Base-by-base conservation (phyloP, 1,284 basidiomycete genomes). In the Trichosporon faecale region DNA sequence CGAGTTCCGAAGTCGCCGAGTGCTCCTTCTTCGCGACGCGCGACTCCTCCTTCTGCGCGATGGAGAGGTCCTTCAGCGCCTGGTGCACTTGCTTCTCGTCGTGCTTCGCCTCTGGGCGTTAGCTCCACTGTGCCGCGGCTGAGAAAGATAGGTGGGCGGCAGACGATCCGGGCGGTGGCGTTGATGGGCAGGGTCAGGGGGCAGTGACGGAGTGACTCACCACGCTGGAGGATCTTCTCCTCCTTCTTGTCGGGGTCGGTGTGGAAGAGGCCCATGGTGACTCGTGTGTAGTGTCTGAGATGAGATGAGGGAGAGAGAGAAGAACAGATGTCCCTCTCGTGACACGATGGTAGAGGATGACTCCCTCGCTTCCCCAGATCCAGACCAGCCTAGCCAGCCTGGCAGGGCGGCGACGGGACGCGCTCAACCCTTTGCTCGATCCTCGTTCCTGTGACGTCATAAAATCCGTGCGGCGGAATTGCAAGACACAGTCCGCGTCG, bases 241-340 rank as follows among this genome's bases (percentile, higher is more conserved):
- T 80, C 76, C 73, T 78, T 72, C 70, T 76, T 77, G 66, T 74
- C 74, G 60, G 81, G 76, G 72, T 79, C 77, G 46, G 75, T 77
- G 64, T 73, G 73, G 73, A 82, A 80, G 23, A 82, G 66, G 52
- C 81, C 81, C 81, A 82, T 82, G 64, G 57, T 78, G 66, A 29
- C 33, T 29, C 21, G 35, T 63, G 60, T 40, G 60, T 33, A 18
- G 55, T 40, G 63, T 64, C 12, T 14, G 35, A 35, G 66, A 12
- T 37, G 18, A 12, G 40, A 60, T 23, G 27, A 49, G 23, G 35
- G 65, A 46, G 67, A 67, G 68, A 40, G 18, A 1, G 31, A 5
- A 18, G 5, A 18, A 18, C 23, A 14, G 27, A 9, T 4, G 2
- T 5, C 23, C 21, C 49, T 46, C 21, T 46, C 49, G 49, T 52